Conservation (phyloP, 352 stramenopile species). For the Globisporangium rhizosaccharum region DNA sequence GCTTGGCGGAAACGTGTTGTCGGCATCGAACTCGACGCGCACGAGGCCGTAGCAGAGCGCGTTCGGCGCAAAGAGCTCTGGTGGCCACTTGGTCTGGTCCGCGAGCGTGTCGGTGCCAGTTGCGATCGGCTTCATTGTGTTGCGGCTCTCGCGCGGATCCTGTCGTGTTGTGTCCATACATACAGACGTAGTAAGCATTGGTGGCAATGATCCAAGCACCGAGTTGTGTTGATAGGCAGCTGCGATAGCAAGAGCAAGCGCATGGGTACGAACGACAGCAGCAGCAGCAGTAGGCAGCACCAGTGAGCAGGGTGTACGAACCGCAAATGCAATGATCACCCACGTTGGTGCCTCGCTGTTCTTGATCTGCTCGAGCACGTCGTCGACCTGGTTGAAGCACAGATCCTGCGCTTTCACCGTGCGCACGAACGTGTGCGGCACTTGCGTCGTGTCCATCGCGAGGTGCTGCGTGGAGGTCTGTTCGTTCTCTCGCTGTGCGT, state of each 20-base stretch:
- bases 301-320: conserved; percentile 21
- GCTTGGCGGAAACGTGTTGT: conserved; percentile 54
- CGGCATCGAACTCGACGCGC: conserved; percentile 63
- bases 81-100: conserved; percentile 66
- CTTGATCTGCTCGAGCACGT: conserved; percentile 63
- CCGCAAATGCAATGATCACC: conserved; percentile 72
- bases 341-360: conserved; percentile 58
- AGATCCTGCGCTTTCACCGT: conserved; percentile 79
- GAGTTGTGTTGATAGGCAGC: not conserved
- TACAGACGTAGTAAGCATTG: not conserved
- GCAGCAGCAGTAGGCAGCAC: not conserved
- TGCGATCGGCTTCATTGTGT: conserved; percentile 72
- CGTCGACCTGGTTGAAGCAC: conserved; percentile 72
- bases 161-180: conserved; percentile 14
- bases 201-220: not conserved
- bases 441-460: conserved; percentile 36
- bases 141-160: conserved; percentile 75
- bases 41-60: conserved; percentile 79
- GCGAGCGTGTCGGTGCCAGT: conserved; percentile 60
- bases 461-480: not conserved
- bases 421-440: conserved; percentile 78
- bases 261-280: not conserved
- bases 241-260: not conserved
- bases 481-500: not conserved
- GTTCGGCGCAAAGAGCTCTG: conserved; percentile 72